A percentile compares a stretch with the other conserved stretches of the same genome.
Evolutionary conservation across 2,329 filamentous ascomycete genomes (phyloP).

Genomic region (Apiospora arundinis): DNA sequence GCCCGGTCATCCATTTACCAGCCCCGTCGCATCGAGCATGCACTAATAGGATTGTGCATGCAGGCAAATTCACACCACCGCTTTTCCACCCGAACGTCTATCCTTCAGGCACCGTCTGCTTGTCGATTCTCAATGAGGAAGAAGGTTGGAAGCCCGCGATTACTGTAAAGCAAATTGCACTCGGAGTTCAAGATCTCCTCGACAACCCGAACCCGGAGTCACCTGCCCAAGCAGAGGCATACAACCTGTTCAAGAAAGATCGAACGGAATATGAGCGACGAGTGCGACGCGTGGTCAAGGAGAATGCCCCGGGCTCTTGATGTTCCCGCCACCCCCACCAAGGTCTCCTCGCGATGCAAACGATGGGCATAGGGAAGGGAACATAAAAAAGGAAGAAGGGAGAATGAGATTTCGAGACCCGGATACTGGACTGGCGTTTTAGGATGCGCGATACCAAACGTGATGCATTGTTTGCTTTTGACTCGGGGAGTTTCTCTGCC

Average conservation of each 20-base stretch:
- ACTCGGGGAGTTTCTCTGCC: slow-evolving; percentile 15
- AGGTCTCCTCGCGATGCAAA: background rate
- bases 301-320: slow-evolving; percentile 70
- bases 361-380: background rate
- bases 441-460: slow-evolving; percentile 27
- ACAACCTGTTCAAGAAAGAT: slow-evolving; percentile 96
- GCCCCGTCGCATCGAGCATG: background rate
- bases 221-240: slow-evolving; percentile 95
- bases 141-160: slow-evolving; percentile 99
- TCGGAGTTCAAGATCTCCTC: slow-evolving; percentile 94
- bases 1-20: background rate
- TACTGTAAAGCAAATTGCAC: slow-evolving; percentile 95
- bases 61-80: slow-evolving; percentile 95
- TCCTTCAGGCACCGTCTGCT: slow-evolving; percentile 94
- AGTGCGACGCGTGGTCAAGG: slow-evolving; percentile 83
- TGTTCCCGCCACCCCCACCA: too few relatives aligned
- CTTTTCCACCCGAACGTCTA: slow-evolving; percentile 99
- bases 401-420: slow-evolving; percentile 9
- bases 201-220: slow-evolving; percentile 97
- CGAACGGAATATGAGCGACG: slow-evolving; percentile 85
- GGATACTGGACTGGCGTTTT: slow-evolving; percentile 25
- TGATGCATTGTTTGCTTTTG: slow-evolving; percentile 25
- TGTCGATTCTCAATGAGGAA: slow-evolving; percentile 97
- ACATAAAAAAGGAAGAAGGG: background rate
- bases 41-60: slow-evolving; percentile 17